phyloP scores from a whole-genome alignment of 257 asterid genomes.

The Pogostemon cablin region DNA sequence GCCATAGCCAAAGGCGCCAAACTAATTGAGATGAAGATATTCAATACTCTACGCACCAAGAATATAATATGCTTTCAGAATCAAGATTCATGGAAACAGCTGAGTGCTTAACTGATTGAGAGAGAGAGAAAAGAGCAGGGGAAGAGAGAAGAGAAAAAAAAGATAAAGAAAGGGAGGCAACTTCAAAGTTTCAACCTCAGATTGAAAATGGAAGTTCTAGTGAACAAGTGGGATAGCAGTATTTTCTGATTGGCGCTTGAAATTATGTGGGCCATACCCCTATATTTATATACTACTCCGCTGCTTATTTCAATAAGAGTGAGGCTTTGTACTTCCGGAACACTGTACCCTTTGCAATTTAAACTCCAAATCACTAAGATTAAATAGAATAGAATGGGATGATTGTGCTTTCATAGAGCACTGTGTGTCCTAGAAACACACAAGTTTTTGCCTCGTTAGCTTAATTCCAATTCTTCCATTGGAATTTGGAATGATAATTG shows the following conservation, averaged over 20 bases:
- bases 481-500: too few relatives aligned
- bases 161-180: not conserved
- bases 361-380: too few relatives aligned
- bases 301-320: too few relatives aligned
- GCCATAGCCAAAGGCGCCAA: slow-evolving; percentile 35
- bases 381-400: too few relatives aligned
- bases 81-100: slow-evolving; percentile 9
- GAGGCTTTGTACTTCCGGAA: too few relatives aligned
- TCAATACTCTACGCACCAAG: not conserved
- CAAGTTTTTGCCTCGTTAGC: too few relatives aligned
- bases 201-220: slow-evolving; percentile 12
- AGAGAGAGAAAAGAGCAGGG: not conserved
- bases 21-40: not conserved
- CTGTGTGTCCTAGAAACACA: too few relatives aligned
- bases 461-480: too few relatives aligned
- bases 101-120: not conserved
- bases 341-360: too few relatives aligned
- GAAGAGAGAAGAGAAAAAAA: too few relatives aligned
- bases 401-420: too few relatives aligned
- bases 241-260: slow-evolving; percentile 21
- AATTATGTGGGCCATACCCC: not conserved
- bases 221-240: not conserved
- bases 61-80: not conserved
- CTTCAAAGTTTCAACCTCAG: slow-evolving; percentile 11
- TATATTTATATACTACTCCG: not conserved